Evolutionary conservation across 2,329 filamentous ascomycete genomes (phyloP), one percentile per base, ranked within the genome.

Genomic region (Pyricularia sp.): DNA sequence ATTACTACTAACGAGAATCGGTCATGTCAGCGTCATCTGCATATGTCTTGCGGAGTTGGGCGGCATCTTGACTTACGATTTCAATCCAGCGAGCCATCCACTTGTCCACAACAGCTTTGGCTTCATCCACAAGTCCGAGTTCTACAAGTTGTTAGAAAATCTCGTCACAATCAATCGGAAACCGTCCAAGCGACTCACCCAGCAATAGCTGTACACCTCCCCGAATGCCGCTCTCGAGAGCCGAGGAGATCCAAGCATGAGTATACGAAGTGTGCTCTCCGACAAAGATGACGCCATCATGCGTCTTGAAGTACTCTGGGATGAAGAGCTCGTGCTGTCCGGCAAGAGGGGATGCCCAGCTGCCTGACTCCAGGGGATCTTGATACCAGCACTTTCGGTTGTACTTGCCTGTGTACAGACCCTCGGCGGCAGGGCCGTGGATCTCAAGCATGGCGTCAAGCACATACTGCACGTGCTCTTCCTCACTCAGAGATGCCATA

Each of bases 191-290:
- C 2, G 73, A 76, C 84, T 84, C 20, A 50, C 42, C 42, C 23
- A 90, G 78, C 75, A 91, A 77, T 70, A 91, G 72, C 77, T 92
- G 88, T 4, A 87, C 82, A 0, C 87, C 86, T 0, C 89, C 88
- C 1, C 90, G 81, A 1, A 92, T 85, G 0, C 87, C 89, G 12
- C 86, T 89, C 74, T 92, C 89, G 4, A 92, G 78, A 0, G 90
- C 89, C 2, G 84, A 86, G 36, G 85, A 84, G 66, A 91, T 89
- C 89, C 88, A 92, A 0, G 88, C 89, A 74, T 92, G 90, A 0
- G 90, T 92, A 74, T 89, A 91, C 7, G 84, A 86, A 0, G 89
- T 91, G 74, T 92, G 89, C 76, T 92, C 90, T 2, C 86, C 86
- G 6, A 90, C 80, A 70, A 91, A 91, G 42, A 92, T 86, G n/a